A percentile compares a stretch with the other conserved stretches of the same genome.
Evolutionary conservation across 441 rosid species (phyloP).

Genomic region (Adansonia gregorii): DNA sequence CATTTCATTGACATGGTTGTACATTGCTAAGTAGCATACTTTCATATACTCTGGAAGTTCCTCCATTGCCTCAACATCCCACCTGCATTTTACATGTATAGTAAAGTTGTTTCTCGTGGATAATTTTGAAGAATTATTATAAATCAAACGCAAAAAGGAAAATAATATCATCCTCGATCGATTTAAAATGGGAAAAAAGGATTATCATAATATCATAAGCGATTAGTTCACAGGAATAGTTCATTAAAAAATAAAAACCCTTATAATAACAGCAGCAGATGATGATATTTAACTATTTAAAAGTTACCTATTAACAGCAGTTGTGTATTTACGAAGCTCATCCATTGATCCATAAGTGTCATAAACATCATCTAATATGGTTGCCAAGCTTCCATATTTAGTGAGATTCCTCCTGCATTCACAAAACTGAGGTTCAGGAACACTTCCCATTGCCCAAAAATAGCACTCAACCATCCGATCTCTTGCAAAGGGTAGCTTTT

Average conservation of each 20-base stretch:
- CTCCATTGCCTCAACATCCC: background rate
- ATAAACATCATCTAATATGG: constrained; percentile 4
- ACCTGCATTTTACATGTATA: background rate
- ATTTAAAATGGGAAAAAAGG: too few species aligned
- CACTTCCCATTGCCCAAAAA: constrained; percentile 12
- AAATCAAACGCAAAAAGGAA: too few species aligned
- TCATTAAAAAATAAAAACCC: too few species aligned
- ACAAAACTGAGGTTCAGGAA: background rate
- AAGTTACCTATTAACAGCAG: background rate
- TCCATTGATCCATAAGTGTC: constrained; percentile 16
- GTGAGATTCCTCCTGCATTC: constrained; percentile 11
- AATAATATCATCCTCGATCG: too few species aligned
- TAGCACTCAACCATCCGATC: constrained; percentile 21
- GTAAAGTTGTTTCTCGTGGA: too few species aligned
- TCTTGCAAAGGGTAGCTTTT: background rate
- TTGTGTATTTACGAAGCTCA: background rate
- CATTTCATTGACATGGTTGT: constrained; percentile 16
- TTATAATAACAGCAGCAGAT: too few species aligned
- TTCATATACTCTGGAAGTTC: constrained; percentile 22
- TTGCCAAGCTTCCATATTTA: background rate
- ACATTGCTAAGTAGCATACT: background rate
- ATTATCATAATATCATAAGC: too few species aligned
- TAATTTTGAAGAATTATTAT: too few species aligned
- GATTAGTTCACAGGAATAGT: too few species aligned
- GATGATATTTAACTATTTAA: too few species aligned